Conservation (phyloP, 257 asterid genomes). For the Solanum chiquidenum region DNA sequence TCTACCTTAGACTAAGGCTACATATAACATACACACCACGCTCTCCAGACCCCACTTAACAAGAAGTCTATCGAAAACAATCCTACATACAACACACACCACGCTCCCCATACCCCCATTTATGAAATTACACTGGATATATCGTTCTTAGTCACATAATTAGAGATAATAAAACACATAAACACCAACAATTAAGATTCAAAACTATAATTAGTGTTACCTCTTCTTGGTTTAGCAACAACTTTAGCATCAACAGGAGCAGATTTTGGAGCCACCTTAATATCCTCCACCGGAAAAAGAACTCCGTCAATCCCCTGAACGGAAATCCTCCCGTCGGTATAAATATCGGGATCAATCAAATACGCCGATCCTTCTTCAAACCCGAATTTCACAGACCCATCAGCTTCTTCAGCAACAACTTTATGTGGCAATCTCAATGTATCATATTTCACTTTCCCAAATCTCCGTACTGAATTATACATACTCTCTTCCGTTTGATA, state of each 20-base stretch:
- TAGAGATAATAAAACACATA: neutral
- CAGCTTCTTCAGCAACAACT: slow-evolving; percentile 86
- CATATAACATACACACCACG: too few species aligned
- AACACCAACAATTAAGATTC: neutral
- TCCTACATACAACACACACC: too few species aligned
- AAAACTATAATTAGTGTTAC: slow-evolving; percentile 12
- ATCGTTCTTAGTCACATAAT: neutral
- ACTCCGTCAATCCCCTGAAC: slow-evolving; percentile 92
- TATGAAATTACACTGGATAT: neutral
- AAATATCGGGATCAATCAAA: slow-evolving; percentile 83
- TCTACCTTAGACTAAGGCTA: too few species aligned
- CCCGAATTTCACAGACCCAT: slow-evolving; percentile 84
- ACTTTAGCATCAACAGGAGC: slow-evolving; percentile 41
- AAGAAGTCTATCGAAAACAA: neutral
- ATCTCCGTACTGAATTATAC: slow-evolving; percentile 85
- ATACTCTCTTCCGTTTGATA: slow-evolving; percentile 94
- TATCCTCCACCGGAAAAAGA: slow-evolving; percentile 59
- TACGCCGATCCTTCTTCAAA: slow-evolving; percentile 62
- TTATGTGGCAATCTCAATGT: slow-evolving; percentile 79
- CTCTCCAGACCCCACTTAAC: neutral
- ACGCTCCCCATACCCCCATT: neutral
- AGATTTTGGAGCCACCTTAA: slow-evolving; percentile 27
- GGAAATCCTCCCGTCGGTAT: slow-evolving; percentile 89
- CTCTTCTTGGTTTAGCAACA: slow-evolving; percentile 54
- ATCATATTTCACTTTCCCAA: slow-evolving; percentile 75